Base-by-base conservation (phyloP, 345 rosid genomes). In the Populus ilicifolia region DNA sequence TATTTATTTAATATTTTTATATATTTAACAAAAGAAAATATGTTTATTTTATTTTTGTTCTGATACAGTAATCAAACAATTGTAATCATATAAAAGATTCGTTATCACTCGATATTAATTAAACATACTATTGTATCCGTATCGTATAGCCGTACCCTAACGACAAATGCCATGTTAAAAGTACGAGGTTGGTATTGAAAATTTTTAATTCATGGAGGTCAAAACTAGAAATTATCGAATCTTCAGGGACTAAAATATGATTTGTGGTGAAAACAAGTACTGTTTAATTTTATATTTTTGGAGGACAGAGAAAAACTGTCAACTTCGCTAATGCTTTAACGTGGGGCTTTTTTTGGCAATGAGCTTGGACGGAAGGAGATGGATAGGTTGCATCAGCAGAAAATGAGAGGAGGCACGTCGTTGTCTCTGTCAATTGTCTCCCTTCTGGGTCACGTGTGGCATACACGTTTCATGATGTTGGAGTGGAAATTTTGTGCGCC, bases 321-420 rank as follows among this genome's bases (percentile, higher is more conserved):
- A 75, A 79, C 46, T 39, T 81, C 75, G 46, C 69, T 71, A 35
- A n/a, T 46, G 77, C 64, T 62, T 48, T 74, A 27, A 75, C 30
- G 23, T 68, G 78, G 78, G 85, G 69, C 70, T 30, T 2, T 72
- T 46, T 61, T 59, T 41, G 44, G 41, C 65, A 25, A 64, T 39
- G 76, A 77, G 85, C 33, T 79, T 36, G 25, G 27, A 64, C 70
- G 67, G 48, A 4, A 29, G 74, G 25, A 29, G 78, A 68, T 54
- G 69, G 84, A 84, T 80, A 75, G 62, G 81, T 10, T 76, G 46
- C 20, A 81, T 12, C 29, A 50, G 63, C 74, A 77, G 80, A 80
- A 80, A 82, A 72, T 14, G 82, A 63, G 23, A 70, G 77, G 59
- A 71, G 81, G 64, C 72, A 46, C 71, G 27, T 82, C 73, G 75